Evolutionary conservation across 139 green algal genomes (phyloP), one percentile per base, ranked within the genome.

Genomic region (Pleodorina starrii): DNA sequence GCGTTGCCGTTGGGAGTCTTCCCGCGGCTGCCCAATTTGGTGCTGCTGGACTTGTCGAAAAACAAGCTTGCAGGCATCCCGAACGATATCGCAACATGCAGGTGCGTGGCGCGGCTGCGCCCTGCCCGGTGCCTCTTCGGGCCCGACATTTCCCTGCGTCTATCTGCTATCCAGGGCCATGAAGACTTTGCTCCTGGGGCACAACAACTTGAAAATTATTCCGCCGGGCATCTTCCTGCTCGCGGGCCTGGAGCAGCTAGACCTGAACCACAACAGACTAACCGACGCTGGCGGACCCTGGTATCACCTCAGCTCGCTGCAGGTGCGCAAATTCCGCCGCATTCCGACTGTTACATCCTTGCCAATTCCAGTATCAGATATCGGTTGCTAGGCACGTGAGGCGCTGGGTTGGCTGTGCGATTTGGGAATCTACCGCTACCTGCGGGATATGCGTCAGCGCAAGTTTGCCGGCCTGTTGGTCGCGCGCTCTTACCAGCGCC

Each of bases 11-110:
- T 19, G 10, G 60, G 63, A 29, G n/a, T 80, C 3, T 90, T 90
- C 25, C 86, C 86, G 1, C 16, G 32, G 75, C 32, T 90, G 23
- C 60, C n/a, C 0, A 57, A 84, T 19, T 71, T 90, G 9, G 17
- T 38, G 16, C 21, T 86, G 2, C 35, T 85, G 29, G 75, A 90
- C 32, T 50, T 90, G 11, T 81, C 59, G 2, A 66, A 35, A 14
- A 90, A 90, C 44, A 32, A 69, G 1, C 36, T 86, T 19, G 10
- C 32, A 36, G 12, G 5, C 0, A 23, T 90, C 4, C 86, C 86
- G 2, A 43, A 35, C 16, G 86, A 90, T 25, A 63, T 90, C 21
- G 75, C 14, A 14, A 68, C 43, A 51, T 90, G 85, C 85, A 84
- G 43, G 73, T 77, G 29, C 68, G 43, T 44, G 40, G 2, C 29